Percentiles rank a stretch among this genome's conserved stretches.
These are phyloP conservation scores for Diplosphaera chodatii DNA, from an alignment of 139 green algal species.

Conservation along the genomic window DNA sequence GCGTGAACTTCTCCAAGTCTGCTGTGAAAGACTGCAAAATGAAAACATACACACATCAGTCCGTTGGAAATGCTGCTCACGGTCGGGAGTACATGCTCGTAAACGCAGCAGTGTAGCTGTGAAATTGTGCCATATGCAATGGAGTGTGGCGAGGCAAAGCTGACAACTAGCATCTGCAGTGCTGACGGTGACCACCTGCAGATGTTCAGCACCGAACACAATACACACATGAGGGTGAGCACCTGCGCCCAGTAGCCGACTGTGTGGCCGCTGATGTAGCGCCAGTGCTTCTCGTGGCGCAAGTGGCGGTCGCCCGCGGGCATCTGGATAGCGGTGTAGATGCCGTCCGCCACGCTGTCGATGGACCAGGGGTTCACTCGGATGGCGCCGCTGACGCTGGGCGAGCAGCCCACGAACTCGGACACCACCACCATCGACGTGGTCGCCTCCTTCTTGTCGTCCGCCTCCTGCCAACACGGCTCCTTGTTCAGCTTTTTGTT, in stretches of 20 bases:
- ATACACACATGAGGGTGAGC: no score
- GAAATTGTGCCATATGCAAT: no score
- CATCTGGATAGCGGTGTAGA: conserved; percentile 62
- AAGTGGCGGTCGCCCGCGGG: conserved; percentile 60
- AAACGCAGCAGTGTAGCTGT: no score
- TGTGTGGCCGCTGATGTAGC: conserved; percentile 90
- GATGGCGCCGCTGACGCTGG: conserved; percentile 86
- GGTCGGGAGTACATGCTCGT: no score
- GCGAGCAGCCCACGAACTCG: conserved; percentile 98
- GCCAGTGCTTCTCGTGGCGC: conserved; percentile 96
- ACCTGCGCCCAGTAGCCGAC: conserved; percentile 86
- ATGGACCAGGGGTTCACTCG: conserved; percentile 96
- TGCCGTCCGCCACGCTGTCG: conserved; percentile 80
- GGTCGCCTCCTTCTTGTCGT: conserved; percentile 11
- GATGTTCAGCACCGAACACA: no score
- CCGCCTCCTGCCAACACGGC: neutral
- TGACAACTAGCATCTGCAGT: no score
- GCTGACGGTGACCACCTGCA: no score
- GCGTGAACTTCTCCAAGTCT: conserved; percentile 66
- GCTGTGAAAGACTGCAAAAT: conserved; percentile 53
- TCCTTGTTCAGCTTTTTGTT: no score
- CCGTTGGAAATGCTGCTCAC: no score
- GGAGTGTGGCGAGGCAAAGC: no score
- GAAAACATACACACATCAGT: neutral
- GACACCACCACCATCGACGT: conserved; percentile 81